Conservation (phyloP, 352 stramenopile genomes). For the Phytophthora nicotianae region DNA sequence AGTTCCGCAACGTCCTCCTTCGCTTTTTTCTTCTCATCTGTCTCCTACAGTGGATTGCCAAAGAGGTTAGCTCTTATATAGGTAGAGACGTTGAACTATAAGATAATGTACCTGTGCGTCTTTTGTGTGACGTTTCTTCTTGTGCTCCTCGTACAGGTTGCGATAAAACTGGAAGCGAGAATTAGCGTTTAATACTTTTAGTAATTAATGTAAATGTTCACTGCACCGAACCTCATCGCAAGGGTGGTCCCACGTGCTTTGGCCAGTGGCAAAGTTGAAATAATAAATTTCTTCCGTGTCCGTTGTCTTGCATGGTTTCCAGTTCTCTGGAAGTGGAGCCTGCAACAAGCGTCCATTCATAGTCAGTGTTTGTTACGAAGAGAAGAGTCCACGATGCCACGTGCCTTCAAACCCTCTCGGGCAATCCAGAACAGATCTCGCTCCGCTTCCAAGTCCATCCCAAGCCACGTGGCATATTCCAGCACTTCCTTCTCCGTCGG, state of each 20-base stretch:
- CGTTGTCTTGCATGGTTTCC: slow-evolving; percentile 96
- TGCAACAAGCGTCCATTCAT: slow-evolving; percentile 5
- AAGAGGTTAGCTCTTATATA: too few species aligned
- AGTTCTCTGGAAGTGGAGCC: slow-evolving; percentile 93
- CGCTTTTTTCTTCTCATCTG: slow-evolving; percentile 77
- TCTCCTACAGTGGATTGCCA: slow-evolving; percentile 41
- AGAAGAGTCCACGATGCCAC: slow-evolving; percentile 9
- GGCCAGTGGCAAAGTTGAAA: slow-evolving; percentile 93
- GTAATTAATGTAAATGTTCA: background rate
- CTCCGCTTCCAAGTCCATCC: slow-evolving; percentile 93
- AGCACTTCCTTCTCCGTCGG: slow-evolving; percentile 91
- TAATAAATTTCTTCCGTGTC: slow-evolving; percentile 97
- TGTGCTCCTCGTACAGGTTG: slow-evolving; percentile 93
- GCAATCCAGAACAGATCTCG: slow-evolving; percentile 95
- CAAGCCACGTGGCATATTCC: slow-evolving; percentile 96
- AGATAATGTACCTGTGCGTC: slow-evolving; percentile 39
- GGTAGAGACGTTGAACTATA: too few species aligned
- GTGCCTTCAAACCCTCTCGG: slow-evolving; percentile 88
- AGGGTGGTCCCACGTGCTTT: slow-evolving; percentile 95
- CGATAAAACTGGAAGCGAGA: slow-evolving; percentile 80
- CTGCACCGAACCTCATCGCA: slow-evolving; percentile 80
- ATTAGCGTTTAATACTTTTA: slow-evolving; percentile 14
- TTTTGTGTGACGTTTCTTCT: slow-evolving; percentile 66
- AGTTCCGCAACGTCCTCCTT: slow-evolving; percentile 84
- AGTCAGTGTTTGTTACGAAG: background rate